Conservation (phyloP, 2,329 filamentous ascomycete genomes). For the Mycosphaerelloides madeirae region DNA sequence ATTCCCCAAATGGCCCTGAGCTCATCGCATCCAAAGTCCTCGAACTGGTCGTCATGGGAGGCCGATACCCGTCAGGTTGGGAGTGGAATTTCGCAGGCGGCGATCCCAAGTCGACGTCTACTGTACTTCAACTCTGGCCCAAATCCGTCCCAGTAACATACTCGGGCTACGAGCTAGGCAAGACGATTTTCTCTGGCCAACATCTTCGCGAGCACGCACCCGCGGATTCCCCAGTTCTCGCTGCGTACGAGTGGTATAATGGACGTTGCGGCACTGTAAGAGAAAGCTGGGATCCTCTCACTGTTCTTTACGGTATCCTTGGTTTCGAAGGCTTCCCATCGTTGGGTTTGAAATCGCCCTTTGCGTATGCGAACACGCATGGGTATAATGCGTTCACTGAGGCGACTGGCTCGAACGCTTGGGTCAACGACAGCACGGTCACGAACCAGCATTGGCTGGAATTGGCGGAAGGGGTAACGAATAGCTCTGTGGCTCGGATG, state of each 20-base stretch:
- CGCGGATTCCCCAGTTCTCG: constrained; percentile 9
- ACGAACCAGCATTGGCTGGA: constrained; percentile 18
- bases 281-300: constrained; percentile 15
- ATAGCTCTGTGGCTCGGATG: constrained; percentile 11
- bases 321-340: constrained; percentile 3
- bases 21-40: constrained; percentile 44
- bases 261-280: constrained; percentile 8
- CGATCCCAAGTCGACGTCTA: constrained; percentile 36
- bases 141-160: constrained; percentile 37
- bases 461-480: constrained; percentile 13
- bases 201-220: constrained; percentile 23
- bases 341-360: constrained; percentile 4
- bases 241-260: constrained; percentile 17
- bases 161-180: constrained; percentile 44
- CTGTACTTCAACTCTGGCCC: constrained; percentile 47
- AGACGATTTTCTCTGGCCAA: constrained; percentile 38
- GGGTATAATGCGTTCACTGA: constrained; percentile 12
- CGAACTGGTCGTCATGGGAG: constrained; percentile 52
- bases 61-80: constrained; percentile 44
- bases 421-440: constrained; percentile 19
- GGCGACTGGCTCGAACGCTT: constrained; percentile 11
- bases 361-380: constrained; percentile 10
- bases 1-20: constrained; percentile 40
- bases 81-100: constrained; percentile 49
- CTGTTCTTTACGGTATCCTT: constrained; percentile 11